Conservation (phyloP, 179 eudicot genomes). For the Spergularia azorica region DNA sequence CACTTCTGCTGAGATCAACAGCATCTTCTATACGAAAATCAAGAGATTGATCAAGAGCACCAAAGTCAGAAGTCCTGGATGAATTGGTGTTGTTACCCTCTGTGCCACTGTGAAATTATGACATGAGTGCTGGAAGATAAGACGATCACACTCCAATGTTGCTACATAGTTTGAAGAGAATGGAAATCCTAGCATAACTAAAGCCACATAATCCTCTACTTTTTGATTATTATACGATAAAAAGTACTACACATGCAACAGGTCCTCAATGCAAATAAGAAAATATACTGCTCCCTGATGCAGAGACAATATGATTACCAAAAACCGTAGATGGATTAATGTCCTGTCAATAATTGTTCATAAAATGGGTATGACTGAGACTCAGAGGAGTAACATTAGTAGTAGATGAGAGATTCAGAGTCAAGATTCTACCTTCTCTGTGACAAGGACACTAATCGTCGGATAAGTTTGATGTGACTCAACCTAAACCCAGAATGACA, state of each 20-base stretch:
- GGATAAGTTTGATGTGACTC: slow-evolving; percentile 5
- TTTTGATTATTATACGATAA: slow-evolving; percentile 5
- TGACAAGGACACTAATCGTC: slow-evolving; percentile 3
- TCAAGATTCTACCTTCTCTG: slow-evolving; percentile 14
- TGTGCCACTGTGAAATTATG: slow-evolving; percentile 51
- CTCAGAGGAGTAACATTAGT: slow-evolving; percentile 1
- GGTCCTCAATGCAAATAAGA: background rate
- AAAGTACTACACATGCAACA: background rate
- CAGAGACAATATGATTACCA: slow-evolving; percentile 10
- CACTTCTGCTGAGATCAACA: slow-evolving; percentile 59
- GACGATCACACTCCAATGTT: background rate
- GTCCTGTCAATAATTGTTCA: background rate
- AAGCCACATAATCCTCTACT: slow-evolving; percentile 1
- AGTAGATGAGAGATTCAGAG: background rate
- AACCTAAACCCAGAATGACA: slow-evolving; percentile 12
- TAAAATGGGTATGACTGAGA: slow-evolving; percentile 7
- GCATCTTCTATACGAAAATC: slow-evolving; percentile 61
- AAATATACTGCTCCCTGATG: slow-evolving; percentile 5
- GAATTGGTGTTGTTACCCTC: slow-evolving; percentile 45
- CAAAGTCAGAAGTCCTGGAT: slow-evolving; percentile 52
- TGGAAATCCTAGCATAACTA: background rate
- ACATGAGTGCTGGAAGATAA: slow-evolving; percentile 14
- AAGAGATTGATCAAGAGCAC: slow-evolving; percentile 67
- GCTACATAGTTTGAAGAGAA: background rate
- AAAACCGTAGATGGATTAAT: background rate